phyloP scores from a whole-genome alignment of 495 filamentous ascomycete genomes.

The Geopyxis carbonaria region DNA sequence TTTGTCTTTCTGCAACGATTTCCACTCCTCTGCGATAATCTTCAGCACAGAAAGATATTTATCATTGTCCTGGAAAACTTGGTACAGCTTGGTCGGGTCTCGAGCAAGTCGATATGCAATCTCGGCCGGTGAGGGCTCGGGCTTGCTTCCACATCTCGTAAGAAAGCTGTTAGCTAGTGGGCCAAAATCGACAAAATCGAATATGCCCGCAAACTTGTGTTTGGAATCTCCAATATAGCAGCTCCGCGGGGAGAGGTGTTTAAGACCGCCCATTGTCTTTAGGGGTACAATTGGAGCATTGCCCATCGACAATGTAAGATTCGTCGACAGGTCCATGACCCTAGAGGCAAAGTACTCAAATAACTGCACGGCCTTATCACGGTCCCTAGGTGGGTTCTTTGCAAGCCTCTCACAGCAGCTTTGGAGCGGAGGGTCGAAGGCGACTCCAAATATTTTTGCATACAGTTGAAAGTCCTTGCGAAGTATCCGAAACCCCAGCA shows the following conservation, averaged over 20 bases:
- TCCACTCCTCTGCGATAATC: slow-evolving; percentile 52
- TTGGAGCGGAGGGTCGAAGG: slow-evolving; percentile 54
- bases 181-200: slow-evolving; percentile 93
- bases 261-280: slow-evolving; percentile 22
- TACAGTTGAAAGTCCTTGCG: slow-evolving; percentile 54
- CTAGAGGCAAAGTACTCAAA: slow-evolving; percentile 74
- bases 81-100: slow-evolving; percentile 63
- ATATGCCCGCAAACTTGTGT: slow-evolving; percentile 65
- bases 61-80: slow-evolving; percentile 58
- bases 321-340: slow-evolving; percentile 48
- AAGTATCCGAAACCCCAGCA: slow-evolving; percentile 67
- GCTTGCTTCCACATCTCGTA: slow-evolving; percentile 68
- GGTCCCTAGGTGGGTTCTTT: slow-evolving; percentile 47
- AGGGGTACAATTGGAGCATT: slow-evolving; percentile 52
- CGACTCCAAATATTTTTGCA: slow-evolving; percentile 67
- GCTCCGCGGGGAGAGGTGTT: slow-evolving; percentile 42
- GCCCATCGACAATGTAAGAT: slow-evolving; percentile 40
- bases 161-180: slow-evolving; percentile 74
- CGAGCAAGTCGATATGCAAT: slow-evolving; percentile 59
- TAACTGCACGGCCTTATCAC: slow-evolving; percentile 44
- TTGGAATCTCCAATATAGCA: slow-evolving; percentile 66
- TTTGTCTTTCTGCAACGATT: slow-evolving; percentile 57
- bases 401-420: slow-evolving; percentile 56
- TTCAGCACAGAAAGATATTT: slow-evolving; percentile 71
- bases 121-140: slow-evolving; percentile 71